Evolutionary conservation across 2,329 filamentous ascomycete genomes (phyloP).

Genomic region (Cadophora sp.): DNA sequence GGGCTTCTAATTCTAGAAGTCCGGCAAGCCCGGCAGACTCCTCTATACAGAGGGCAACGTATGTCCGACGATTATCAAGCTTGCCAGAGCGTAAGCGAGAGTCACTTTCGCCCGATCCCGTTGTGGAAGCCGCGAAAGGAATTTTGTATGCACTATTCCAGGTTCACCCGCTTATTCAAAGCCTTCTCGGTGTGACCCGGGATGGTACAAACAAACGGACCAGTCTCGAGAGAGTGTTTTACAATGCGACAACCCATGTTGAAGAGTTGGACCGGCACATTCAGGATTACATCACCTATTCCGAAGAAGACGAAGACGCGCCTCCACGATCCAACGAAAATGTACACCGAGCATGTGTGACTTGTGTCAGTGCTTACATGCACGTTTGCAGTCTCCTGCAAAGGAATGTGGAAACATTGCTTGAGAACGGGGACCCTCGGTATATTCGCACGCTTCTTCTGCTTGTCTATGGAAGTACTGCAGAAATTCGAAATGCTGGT

Average conservation of each 20-base stretch:
- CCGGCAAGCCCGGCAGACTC: slow-evolving; percentile 67
- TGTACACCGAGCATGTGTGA: slow-evolving; percentile 67
- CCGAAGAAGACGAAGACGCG: slow-evolving; percentile 56
- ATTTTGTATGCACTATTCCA: slow-evolving; percentile 72
- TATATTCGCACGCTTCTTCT: slow-evolving; percentile 71
- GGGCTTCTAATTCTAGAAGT: slow-evolving; percentile 48
- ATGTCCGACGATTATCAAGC: slow-evolving; percentile 68
- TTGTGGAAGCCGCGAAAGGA: slow-evolving; percentile 70
- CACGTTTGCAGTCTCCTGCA: slow-evolving; percentile 68
- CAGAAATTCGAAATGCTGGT: slow-evolving; percentile 61
- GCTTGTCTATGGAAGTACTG: slow-evolving; percentile 71
- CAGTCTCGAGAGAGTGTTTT: slow-evolving; percentile 71
- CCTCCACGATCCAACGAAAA: slow-evolving; percentile 65
- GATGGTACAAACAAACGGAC: slow-evolving; percentile 67
- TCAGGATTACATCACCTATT: slow-evolving; percentile 62
- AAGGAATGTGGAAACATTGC: slow-evolving; percentile 67
- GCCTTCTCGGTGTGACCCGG: slow-evolving; percentile 66
- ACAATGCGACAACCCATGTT: slow-evolving; percentile 71
- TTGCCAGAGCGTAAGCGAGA: slow-evolving; percentile 67
- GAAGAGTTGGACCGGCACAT: slow-evolving; percentile 71
- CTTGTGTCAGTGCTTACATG: slow-evolving; percentile 68
- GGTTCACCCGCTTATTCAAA: slow-evolving; percentile 72
- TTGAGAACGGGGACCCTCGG: slow-evolving; percentile 69
- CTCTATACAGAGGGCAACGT: slow-evolving; percentile 62
- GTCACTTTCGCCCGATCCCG: slow-evolving; percentile 65